Base-by-base conservation (phyloP, 345 rosid genomes). In the Geranium rotundifolium region DNA sequence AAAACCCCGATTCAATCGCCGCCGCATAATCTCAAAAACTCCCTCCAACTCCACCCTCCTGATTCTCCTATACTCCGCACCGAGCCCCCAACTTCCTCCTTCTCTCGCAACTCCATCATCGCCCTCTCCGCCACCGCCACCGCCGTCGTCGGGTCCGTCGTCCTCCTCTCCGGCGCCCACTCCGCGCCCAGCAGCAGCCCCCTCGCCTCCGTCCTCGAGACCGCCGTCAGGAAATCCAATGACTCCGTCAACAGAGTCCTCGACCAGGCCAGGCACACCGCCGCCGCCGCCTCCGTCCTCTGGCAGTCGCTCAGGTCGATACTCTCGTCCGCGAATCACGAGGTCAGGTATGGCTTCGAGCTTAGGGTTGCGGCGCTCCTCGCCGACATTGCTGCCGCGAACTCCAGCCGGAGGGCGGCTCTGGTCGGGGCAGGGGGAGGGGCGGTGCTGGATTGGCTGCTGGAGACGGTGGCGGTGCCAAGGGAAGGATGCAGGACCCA, bases 221-320 rank as follows among this genome's bases (percentile, higher is more conserved):
- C 64, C 19, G 67, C 86, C 17, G 54, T 90, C 56, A 72, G 74
- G 23, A 81, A 66, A 67, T 83, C 95, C 0, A 80, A 76, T 19
- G 89, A 86, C 19, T 93, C 97, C 8, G 34, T 86, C 52, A 66
- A 68, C 73, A 77, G 91, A 73, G 54, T 90, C 60, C 60, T 84
- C 34, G 69, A 72, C 62, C 99, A 86, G 56, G 75, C 82, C 10
- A 82, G 68, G 69, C 90, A 90, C 55, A 90, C 96, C 23, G 85
- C 96, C 60, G 79, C 76, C 12, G 92, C 99, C 1, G 90, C 92
- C 14, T 71, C 97, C 60, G 86, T 93, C 59, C 69, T 93, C 39
- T 90, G 97, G 99, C 91, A 93, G 68, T 90, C 97, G 17, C 74
- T 93, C 52, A 79, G 83, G 67, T 90, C 99, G 60, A 96, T 93